phyloP scores from a whole-genome alignment of 2,329 filamentous ascomycete genomes.

The Neospermospora avenae region DNA sequence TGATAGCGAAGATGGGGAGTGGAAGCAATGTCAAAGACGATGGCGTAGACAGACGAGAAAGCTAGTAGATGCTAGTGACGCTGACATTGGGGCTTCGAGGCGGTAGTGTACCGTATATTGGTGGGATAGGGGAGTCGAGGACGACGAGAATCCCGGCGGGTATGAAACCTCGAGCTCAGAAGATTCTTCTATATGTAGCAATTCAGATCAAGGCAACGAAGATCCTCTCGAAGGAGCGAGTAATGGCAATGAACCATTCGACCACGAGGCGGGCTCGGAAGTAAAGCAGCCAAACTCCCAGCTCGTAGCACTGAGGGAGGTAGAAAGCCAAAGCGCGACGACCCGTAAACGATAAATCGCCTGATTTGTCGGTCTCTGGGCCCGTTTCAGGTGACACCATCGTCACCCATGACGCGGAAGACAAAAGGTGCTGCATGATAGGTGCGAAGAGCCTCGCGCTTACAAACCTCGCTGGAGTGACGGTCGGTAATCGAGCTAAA shows the following conservation, averaged over 20 bases:
- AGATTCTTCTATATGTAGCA: background rate
- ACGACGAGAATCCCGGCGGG: background rate
- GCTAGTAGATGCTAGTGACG: too few relatives aligned
- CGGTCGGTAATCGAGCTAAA: background rate
- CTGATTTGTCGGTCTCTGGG: too few relatives aligned
- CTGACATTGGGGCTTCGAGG: background rate
- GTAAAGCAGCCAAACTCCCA: background rate
- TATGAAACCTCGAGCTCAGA: background rate
- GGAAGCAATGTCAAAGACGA: background rate
- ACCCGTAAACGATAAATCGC: too few relatives aligned
- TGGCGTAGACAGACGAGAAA: background rate
- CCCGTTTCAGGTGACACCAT: too few relatives aligned
- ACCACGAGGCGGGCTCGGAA: background rate
- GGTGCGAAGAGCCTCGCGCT: background rate
- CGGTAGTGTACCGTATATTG: background rate
- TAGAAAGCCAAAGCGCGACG: background rate
- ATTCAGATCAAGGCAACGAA: background rate
- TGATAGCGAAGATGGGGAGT: background rate
- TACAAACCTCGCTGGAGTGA: background rate
- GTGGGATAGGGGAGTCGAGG: background rate
- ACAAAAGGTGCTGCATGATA: background rate
- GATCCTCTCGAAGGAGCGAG: background rate
- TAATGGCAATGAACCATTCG: background rate
- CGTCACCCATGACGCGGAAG: background rate
- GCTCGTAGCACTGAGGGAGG: background rate